phyloP scores from a whole-genome alignment of 371 early-diverging fungal species.

The Umbelopsis sp. region DNA sequence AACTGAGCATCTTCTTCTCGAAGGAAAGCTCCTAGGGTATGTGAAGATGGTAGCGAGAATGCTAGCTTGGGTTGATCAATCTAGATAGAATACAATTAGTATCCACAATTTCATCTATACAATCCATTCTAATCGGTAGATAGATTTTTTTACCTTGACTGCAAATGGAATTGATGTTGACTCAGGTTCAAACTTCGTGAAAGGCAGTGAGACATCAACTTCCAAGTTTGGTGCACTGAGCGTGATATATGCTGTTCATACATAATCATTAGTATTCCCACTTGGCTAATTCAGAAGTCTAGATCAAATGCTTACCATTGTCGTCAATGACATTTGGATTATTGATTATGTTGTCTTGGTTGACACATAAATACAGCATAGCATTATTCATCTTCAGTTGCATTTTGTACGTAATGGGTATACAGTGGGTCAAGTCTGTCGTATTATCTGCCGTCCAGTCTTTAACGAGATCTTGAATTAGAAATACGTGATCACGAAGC shows the following conservation, averaged over 20 bases:
- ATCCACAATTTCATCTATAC: background rate
- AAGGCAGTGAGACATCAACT: constrained; percentile 58
- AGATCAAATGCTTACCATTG: constrained; percentile 62
- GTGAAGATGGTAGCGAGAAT: constrained; percentile 68
- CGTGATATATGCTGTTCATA: constrained; percentile 60
- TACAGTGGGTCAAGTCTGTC: constrained; percentile 65
- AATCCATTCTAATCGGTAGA: background rate
- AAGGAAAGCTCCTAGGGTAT: constrained; percentile 74
- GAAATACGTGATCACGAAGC: constrained; percentile 82
- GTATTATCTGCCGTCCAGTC: constrained; percentile 73
- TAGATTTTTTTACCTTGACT: constrained; percentile 45
- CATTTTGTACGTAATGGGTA: constrained; percentile 71
- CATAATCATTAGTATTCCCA: background rate
- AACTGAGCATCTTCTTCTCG: constrained; percentile 61
- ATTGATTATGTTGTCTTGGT: constrained; percentile 84
- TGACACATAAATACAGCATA: constrained; percentile 70
- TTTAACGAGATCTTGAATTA: constrained; percentile 75
- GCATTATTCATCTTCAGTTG: constrained; percentile 58
- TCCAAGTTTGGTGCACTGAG: constrained; percentile 49
- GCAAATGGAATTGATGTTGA: constrained; percentile 59
- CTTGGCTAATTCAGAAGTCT: background rate
- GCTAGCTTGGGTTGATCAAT: constrained; percentile 51
- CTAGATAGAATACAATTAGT: constrained; percentile 31
- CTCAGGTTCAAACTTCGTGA: constrained; percentile 63
- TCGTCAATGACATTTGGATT: constrained; percentile 74